Percentiles rank a stretch among this genome's conserved stretches.
Evolutionary conservation across 495 filamentous ascomycete genomes (phyloP).

Genomic region (Lophiostoma macrostomum): DNA sequence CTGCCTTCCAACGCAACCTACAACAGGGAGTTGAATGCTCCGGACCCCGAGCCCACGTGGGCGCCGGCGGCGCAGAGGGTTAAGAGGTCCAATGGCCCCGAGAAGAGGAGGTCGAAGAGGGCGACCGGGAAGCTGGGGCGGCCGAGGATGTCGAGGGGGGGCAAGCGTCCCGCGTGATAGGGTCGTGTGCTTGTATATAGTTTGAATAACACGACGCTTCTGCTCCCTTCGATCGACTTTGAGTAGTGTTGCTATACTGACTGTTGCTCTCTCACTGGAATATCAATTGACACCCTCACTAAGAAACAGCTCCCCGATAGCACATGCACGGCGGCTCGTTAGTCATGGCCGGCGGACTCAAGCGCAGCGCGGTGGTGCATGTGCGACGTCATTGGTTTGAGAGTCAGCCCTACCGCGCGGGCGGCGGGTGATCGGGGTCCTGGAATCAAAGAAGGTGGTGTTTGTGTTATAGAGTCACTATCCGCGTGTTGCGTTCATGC

Average conservation of each 20-base stretch:
- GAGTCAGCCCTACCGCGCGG: slow-evolving; percentile 6
- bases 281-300: too few relatives aligned
- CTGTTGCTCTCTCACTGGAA: too few relatives aligned
- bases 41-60: slow-evolving; percentile 32
- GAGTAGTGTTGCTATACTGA: too few relatives aligned
- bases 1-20: slow-evolving; percentile 53
- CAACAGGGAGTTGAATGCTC: slow-evolving; percentile 50
- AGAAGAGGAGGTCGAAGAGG: slow-evolving; percentile 10
- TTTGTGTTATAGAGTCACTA: too few relatives aligned
- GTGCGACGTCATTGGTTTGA: slow-evolving; percentile 14
- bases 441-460: background rate
- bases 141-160: slow-evolving; percentile 5
- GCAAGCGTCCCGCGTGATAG: slow-evolving; percentile 1
- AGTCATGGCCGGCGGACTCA: too few relatives aligned
- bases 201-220: too few relatives aligned
- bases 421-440: background rate
- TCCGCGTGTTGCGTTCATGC: too few relatives aligned
- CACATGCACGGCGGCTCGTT: background rate
- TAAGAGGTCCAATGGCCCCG: background rate
- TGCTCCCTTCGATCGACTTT: too few relatives aligned
- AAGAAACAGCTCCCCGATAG: background rate
- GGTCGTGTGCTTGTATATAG: background rate
- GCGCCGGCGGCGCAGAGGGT: background rate
- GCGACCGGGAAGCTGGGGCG: slow-evolving; percentile 5
- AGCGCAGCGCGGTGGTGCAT: background rate